phyloP scores from a whole-genome alignment of 352 stramenopile species.

The Peronospora farinosa region DNA sequence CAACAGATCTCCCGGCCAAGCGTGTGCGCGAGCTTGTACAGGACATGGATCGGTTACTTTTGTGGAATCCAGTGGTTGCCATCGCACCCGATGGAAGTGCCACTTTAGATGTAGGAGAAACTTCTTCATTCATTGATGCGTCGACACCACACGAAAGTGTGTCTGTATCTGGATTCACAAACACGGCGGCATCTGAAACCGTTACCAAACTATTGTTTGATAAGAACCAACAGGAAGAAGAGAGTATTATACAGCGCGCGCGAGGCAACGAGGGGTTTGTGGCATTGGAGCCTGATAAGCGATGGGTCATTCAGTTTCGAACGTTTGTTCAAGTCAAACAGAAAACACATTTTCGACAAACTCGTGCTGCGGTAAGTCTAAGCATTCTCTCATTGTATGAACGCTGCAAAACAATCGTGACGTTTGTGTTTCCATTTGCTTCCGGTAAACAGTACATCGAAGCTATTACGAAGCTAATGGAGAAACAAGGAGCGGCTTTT shows the following conservation, averaged over 20 bases:
- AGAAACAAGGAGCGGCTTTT: conserved; percentile 39
- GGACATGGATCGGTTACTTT: conserved; percentile 52
- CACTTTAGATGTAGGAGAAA: conserved; percentile 15
- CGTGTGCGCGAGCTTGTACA: conserved; percentile 55
- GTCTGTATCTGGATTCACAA: conserved; percentile 8
- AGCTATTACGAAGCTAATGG: conserved; percentile 55
- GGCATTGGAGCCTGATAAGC: conserved; percentile 35
- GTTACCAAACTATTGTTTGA: conserved; percentile 38
- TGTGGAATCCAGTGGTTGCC: conserved; percentile 33
- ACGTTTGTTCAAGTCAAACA: conserved; percentile 45
- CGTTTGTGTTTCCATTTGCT: conserved; percentile 3
- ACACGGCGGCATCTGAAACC: conserved; percentile 8
- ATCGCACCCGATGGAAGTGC: conserved; percentile 23
- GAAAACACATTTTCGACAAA: conserved; percentile 43
- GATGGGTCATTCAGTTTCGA: conserved; percentile 55
- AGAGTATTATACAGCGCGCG: conserved; percentile 41
- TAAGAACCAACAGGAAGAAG: conserved; percentile 42
- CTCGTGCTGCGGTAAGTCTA: conserved; percentile 35
- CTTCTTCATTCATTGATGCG: conserved; percentile 26
- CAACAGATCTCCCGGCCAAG: conserved; percentile 24
- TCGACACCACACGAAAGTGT: conserved; percentile 20
- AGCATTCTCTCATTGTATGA: neutral
- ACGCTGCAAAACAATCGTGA: conserved; percentile 3
- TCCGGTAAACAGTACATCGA: conserved; percentile 49
- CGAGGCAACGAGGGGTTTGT: conserved; percentile 48